A percentile compares a stretch with the other conserved stretches of the same genome.
Conservation (phyloP, 2,329 filamentous ascomycete genomes). For the Pseudopyrenochaeta lycopersici region DNA sequence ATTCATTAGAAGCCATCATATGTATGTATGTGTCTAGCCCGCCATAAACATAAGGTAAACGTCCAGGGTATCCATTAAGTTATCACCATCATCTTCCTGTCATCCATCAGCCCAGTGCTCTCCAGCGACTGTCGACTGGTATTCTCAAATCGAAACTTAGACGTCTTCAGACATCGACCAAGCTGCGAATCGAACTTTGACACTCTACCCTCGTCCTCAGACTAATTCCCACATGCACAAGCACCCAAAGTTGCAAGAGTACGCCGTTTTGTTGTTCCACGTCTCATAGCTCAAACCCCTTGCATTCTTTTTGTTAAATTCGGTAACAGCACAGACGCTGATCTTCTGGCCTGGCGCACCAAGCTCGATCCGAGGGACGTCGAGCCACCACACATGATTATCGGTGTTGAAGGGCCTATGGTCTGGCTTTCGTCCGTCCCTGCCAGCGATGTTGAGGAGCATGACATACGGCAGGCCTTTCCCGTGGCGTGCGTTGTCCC, state of each 20-base stretch:
- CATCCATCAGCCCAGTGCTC: background rate
- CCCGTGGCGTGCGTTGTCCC: conserved; percentile 75
- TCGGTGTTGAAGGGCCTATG: conserved; percentile 75
- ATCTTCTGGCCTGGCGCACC: conserved; percentile 64
- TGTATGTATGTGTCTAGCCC: background rate
- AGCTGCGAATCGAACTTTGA: background rate
- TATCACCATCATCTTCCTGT: background rate
- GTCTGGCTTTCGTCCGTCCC: conserved; percentile 74
- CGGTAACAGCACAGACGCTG: conserved; percentile 69
- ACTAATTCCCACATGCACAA: conserved; percentile 66
- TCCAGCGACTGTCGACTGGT: no score
- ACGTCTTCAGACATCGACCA: background rate
- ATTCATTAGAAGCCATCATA: background rate
- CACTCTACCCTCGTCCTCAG: conserved; percentile 25
- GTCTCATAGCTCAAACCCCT: conserved; percentile 59
- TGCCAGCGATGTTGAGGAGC: conserved; percentile 67
- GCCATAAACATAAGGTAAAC: background rate
- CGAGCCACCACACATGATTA: conserved; percentile 82
- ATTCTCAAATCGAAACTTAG: no score
- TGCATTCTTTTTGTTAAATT: conserved; percentile 59
- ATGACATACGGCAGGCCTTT: conserved; percentile 73
- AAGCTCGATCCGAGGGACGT: conserved; percentile 67
- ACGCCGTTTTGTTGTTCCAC: conserved; percentile 49
- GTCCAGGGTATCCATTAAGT: conserved; percentile 19
- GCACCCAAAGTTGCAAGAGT: conserved; percentile 55